phyloP scores from a whole-genome alignment of 2,329 filamentous ascomycete species.

The Xylaria sp. region DNA sequence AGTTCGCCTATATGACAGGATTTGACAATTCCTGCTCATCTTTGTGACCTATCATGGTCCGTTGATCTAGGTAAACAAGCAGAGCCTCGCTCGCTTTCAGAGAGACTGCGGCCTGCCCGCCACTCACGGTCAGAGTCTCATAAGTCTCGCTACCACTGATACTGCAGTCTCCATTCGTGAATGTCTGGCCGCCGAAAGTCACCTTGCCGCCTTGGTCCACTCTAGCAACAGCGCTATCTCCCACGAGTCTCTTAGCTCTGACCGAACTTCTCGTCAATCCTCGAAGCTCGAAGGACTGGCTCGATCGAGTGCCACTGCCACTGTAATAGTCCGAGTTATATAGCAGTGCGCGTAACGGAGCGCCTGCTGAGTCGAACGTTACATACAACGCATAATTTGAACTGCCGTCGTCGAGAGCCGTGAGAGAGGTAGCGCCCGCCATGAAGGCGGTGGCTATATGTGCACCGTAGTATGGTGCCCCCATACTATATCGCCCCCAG shows the following conservation, averaged over 20 bases:
- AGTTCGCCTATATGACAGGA: background rate
- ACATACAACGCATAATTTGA: constrained; percentile 58
- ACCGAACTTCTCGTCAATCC: constrained; percentile 53
- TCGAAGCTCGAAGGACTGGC: constrained; percentile 54
- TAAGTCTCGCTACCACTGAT: constrained; percentile 53
- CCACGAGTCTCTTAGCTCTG: constrained; percentile 57
- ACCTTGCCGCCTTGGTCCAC: constrained; percentile 56
- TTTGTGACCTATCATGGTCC: background rate
- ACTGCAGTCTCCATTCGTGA: constrained; percentile 57
- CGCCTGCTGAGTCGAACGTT: constrained; percentile 52
- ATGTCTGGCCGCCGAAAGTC: constrained; percentile 58
- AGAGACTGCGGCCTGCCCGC: constrained; percentile 53
- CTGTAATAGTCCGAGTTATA: constrained; percentile 58
- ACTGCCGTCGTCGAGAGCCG: constrained; percentile 56
- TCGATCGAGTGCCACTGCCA: constrained; percentile 48
- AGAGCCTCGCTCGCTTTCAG: constrained; percentile 60
- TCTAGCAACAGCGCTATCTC: constrained; percentile 54
- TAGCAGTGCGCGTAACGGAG: constrained; percentile 54
- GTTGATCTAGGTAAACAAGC: constrained; percentile 54
- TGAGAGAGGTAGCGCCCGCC: constrained; percentile 55
- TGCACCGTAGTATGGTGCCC: constrained; percentile 63
- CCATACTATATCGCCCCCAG: constrained; percentile 56
- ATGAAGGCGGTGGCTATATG: constrained; percentile 59
- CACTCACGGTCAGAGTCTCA: constrained; percentile 50
- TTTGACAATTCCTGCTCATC: background rate